Evolutionary conservation across 129 eudicot species (phyloP).

Genomic region (Oenanthe sinensis): DNA sequence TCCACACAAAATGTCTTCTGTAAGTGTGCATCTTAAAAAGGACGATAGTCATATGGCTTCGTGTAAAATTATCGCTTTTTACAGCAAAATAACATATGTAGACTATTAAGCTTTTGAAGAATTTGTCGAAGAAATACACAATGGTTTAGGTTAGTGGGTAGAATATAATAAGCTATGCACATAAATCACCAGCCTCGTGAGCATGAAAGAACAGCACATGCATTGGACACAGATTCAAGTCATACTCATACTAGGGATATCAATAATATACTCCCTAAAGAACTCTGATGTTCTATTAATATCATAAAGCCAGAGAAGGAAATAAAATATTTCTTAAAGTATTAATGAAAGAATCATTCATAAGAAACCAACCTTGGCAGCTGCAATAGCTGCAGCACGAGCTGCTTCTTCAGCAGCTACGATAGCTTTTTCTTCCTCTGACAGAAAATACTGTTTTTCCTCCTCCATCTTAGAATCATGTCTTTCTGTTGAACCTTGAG

Average conservation of each 20-base stretch:
- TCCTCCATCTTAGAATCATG: conserved; percentile 45
- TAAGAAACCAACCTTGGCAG: conserved; percentile 72
- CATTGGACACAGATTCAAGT: background rate
- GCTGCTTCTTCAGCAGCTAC: conserved; percentile 93
- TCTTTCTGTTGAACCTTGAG: conserved; percentile 57
- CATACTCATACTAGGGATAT: background rate
- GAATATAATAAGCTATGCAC: background rate
- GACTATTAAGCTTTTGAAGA: background rate
- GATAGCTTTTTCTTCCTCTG: conserved; percentile 88
- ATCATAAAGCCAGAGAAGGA: background rate
- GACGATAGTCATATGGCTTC: background rate
- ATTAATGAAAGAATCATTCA: background rate
- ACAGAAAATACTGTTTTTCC: conserved; percentile 30
- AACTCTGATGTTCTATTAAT: background rate
- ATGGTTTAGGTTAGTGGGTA: background rate
- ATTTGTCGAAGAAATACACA: background rate
- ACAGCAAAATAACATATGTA: background rate
- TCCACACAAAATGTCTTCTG: background rate
- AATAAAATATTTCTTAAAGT: background rate
- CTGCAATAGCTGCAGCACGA: conserved; percentile 87
- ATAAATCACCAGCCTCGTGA: background rate
- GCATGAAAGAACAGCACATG: background rate
- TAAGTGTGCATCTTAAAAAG: background rate
- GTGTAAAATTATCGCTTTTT: background rate
- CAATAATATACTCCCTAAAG: background rate